Percentiles rank a stretch among this genome's conserved stretches.
These are phyloP conservation scores for Xylariaceae sp. DNA, from an alignment of 2,329 filamentous ascomycete species.

Conservation along the genomic window DNA sequence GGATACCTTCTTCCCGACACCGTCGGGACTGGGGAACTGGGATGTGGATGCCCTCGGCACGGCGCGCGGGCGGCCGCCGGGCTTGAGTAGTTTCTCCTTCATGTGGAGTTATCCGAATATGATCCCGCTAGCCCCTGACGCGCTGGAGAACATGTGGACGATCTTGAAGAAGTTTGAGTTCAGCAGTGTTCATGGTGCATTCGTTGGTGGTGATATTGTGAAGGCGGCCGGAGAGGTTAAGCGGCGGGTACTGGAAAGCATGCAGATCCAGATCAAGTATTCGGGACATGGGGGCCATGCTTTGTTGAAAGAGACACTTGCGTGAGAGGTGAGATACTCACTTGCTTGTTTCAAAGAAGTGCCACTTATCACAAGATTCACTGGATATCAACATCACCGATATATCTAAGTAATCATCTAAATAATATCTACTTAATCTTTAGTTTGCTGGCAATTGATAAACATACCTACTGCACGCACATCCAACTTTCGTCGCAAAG, in stretches of 20 bases:
- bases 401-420: not conserved
- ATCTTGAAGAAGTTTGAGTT: constrained; percentile 60
- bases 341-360: not conserved
- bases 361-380: too few relatives aligned
- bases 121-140: constrained; percentile 65
- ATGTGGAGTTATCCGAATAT: constrained; percentile 74
- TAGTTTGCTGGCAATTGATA: too few relatives aligned
- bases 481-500: too few relatives aligned
- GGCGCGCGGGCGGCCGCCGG: constrained; percentile 37
- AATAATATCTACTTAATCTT: too few relatives aligned
- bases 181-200: constrained; percentile 62
- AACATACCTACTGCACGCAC: too few relatives aligned
- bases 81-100: constrained; percentile 59
- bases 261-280: constrained; percentile 63
- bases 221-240: constrained; percentile 50
- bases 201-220: constrained; percentile 59
- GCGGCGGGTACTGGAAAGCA: constrained; percentile 65
- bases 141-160: constrained; percentile 67
- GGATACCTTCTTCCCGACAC: constrained; percentile 71
- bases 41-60: constrained; percentile 39
- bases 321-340: not conserved
- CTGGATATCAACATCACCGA: too few relatives aligned
- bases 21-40: constrained; percentile 51
- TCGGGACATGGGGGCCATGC: constrained; percentile 45
- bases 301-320: constrained; percentile 34